These are phyloP conservation scores for Penicillium sp. DNA, from an alignment of 2,329 filamentous ascomycete genomes.

Conservation along the genomic window DNA sequence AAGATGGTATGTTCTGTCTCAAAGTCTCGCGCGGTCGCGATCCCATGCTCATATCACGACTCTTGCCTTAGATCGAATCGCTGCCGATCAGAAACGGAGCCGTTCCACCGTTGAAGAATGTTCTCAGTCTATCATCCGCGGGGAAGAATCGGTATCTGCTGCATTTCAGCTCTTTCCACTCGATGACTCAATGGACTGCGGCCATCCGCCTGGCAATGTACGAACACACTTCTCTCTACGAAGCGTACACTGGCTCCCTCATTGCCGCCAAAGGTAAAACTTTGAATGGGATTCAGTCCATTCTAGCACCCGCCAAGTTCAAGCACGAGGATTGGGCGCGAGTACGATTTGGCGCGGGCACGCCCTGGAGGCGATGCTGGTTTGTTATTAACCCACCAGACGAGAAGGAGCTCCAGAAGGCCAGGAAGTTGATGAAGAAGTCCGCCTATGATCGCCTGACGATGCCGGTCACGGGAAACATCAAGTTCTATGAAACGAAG, in stretches of 20 bases:
- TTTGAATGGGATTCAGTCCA: slow-evolving; percentile 85
- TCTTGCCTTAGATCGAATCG: slow-evolving; percentile 70
- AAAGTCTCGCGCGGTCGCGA: not conserved
- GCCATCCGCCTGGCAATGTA: slow-evolving; percentile 92
- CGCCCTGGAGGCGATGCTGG: slow-evolving; percentile 95
- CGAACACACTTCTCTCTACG: slow-evolving; percentile 88
- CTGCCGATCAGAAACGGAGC: slow-evolving; percentile 77
- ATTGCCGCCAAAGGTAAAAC: slow-evolving; percentile 91
- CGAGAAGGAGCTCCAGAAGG: slow-evolving; percentile 85
- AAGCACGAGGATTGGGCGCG: slow-evolving; percentile 90
- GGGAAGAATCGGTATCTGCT: slow-evolving; percentile 93
- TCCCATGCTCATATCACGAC: slow-evolving; percentile 32
- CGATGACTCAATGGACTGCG: slow-evolving; percentile 92
- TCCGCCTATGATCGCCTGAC: slow-evolving; percentile 78
- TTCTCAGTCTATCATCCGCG: slow-evolving; percentile 92
- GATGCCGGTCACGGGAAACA: slow-evolving; percentile 76
- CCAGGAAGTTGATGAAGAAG: slow-evolving; percentile 76
- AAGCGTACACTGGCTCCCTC: slow-evolving; percentile 93
- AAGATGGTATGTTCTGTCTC: slow-evolving; percentile 73
- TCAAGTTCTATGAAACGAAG: slow-evolving; percentile 94
- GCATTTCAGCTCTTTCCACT: slow-evolving; percentile 94
- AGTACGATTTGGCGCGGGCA: slow-evolving; percentile 92
- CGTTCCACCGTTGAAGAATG: slow-evolving; percentile 85
- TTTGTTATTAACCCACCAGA: slow-evolving; percentile 91
- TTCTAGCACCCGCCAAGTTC: slow-evolving; percentile 78